Conservation (phyloP, 441 rosid species). For the Kokia cookei region DNA sequence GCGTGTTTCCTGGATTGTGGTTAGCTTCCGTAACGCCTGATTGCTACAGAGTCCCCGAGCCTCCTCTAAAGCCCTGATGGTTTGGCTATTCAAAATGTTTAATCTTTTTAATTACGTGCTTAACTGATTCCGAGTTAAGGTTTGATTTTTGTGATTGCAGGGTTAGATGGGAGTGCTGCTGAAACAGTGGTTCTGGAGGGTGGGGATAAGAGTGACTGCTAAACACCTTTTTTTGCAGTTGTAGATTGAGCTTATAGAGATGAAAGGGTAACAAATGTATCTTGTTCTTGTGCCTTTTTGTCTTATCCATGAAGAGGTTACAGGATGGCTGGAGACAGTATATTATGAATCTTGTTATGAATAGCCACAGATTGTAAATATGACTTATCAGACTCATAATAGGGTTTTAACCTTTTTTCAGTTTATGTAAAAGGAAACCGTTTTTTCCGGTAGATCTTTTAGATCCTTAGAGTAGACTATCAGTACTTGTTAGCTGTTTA, state of each 20-base stretch:
- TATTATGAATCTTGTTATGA: slow-evolving; percentile 15
- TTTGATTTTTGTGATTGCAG: slow-evolving; percentile 19
- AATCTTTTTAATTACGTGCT: background rate
- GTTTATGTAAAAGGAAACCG: slow-evolving; percentile 14
- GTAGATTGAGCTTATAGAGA: slow-evolving; percentile 23
- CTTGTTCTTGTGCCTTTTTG: slow-evolving; percentile 23
- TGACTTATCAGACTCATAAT: slow-evolving; percentile 20
- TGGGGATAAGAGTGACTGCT: slow-evolving; percentile 14
- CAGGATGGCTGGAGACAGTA: slow-evolving; percentile 15
- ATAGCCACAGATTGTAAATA: slow-evolving; percentile 27
- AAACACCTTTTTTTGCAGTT: slow-evolving; percentile 13
- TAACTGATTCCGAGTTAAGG: background rate
- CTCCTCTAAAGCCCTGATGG: slow-evolving; percentile 34
- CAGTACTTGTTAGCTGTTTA: slow-evolving; percentile 7
- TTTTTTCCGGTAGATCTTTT: background rate
- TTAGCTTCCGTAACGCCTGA: slow-evolving; percentile 49
- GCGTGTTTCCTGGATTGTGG: slow-evolving; percentile 61
- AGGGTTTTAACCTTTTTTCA: slow-evolving; percentile 9
- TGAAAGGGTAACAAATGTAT: slow-evolving; percentile 31
- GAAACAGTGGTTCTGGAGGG: background rate
- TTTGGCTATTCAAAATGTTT: slow-evolving; percentile 5
- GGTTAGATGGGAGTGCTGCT: slow-evolving; percentile 19
- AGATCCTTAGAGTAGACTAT: slow-evolving; percentile 3
- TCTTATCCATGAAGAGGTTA: slow-evolving; percentile 17
- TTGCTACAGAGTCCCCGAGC: slow-evolving; percentile 41